Evolutionary conservation across 2,329 filamentous ascomycete genomes (phyloP), one percentile per base, ranked within the genome.

Genomic region (Pestalotiopsis sp.): DNA sequence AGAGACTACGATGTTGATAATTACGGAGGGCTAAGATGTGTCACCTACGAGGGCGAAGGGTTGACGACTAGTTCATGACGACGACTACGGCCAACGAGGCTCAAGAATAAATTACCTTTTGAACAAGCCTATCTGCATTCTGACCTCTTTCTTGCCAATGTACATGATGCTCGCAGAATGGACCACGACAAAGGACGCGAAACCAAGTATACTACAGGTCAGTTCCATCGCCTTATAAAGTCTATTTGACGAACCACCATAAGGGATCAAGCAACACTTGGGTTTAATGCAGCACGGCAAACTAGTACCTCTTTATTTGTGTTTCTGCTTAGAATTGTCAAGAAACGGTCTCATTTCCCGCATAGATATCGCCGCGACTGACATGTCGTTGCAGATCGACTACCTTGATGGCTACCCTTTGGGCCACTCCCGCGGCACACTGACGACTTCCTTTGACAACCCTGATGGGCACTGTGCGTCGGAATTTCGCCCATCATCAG

Each of bases 391-490:
- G 41, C n/a, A 36, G 63, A 65, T 65, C 17, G 20, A 55, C 9
- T 25, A 65, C 63, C 63, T 57, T 65, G 63, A 65, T 36, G 63
- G 63, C 63, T 45, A 65, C 63, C 63, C 63, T 9, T 65, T 65
- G 23, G 63, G 49, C 63, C 63, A 65, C 17, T 25, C 14, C n/a
- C 14, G 12, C 41, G 7, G 59, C 27, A 45, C 20, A 64, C 20
- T 45, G 20, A 20, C 5, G 6, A 36, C n/a, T 63, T 36, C 57
- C 23, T 17, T 25, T 20, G 9, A 31, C 61, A 49, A 64, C 61
- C 61, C 20, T 64, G 61, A 64, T 45, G 61, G 61, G 20, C 39
- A 64, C 11, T 39, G 14, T 38, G 27, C 27, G 25, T 61, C 59
- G 13, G 23, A 23, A n/a, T 17, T 17, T 12, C 17, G 17, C 20